Base-by-base conservation (phyloP, 2,329 filamentous ascomycete genomes). In the Mariannaea elegans region DNA sequence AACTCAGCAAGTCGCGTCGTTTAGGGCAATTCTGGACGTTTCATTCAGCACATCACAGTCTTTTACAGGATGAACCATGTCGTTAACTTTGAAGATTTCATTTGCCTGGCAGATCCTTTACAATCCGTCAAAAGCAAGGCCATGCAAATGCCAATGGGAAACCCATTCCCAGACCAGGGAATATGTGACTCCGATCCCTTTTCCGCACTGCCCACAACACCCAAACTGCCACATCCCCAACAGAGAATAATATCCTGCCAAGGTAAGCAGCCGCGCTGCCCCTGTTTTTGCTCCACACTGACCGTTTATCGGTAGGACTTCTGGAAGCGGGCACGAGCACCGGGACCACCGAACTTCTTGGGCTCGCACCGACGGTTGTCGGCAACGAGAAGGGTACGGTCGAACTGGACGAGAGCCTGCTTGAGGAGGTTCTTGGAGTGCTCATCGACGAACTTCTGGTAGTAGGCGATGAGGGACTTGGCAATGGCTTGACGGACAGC, bases 381-480 rank as follows among this genome's bases (percentile, higher is more conserved):
- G 82, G 95, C 95, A 76, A 99, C 95, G 78, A 99, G 91, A 72
- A 99, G 90, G 80, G 93, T 97, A 78, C 94, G 90, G 87, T 97
- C 93, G 87, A 94, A 99, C 81, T 93, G 89, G 77, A 94, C 92
- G 74, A 99, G 90, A 73, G 92, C 92, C 84, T 94, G 91, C 93
- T 98, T 99, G 78, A 99, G 89, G 84, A 93, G 87, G 90, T 98
- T 97, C 92, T 99, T 99, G 86, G 91, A 93, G 91, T 98, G 94
- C 91, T 99, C 95, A 80, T 99, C 95, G 83, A 98, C 93, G 86
- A 90, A 99, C 89, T 99, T 97, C 87, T 97, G 94, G 91, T 97
- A 98, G 91, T 97, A 97, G 82, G 93, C 77, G 72, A 80, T 77
- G 61, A 80, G 72, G 63, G 76, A 74, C 90, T 98, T 99, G 86